Evolutionary conservation across 768 basidiomycete genomes (phyloP).

Genomic region (Astraeus odoratus): DNA sequence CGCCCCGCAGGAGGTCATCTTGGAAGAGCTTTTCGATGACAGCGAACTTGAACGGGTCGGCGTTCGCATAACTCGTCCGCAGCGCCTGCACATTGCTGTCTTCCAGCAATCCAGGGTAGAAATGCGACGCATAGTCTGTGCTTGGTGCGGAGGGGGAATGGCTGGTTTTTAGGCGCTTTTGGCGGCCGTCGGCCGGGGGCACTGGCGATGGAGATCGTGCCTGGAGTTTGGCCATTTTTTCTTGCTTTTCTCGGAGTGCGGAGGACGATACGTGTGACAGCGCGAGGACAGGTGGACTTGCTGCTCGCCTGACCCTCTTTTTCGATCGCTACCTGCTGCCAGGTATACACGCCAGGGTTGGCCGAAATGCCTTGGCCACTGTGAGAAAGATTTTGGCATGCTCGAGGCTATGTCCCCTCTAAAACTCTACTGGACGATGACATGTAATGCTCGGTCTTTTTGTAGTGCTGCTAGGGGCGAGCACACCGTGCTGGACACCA

Average conservation of each 20-base stretch:
- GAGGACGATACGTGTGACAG: conserved; percentile 38
- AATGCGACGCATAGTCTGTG: conserved; percentile 16
- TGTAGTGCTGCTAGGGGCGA: too few species aligned
- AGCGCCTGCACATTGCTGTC: conserved; percentile 49
- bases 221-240: conserved; percentile 40
- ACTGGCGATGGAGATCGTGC: conserved; percentile 40
- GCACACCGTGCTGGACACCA: too few species aligned
- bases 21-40: conserved; percentile 78
- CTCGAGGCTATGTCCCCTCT: too few species aligned
- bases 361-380: too few species aligned
- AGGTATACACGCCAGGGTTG: too few species aligned
- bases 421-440: too few species aligned
- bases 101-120: conserved; percentile 45
- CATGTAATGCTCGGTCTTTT: too few species aligned
- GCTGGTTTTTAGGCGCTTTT: conserved; percentile 33
- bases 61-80: conserved; percentile 46
- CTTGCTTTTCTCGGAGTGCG: conserved; percentile 21
- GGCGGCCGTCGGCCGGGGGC: conserved; percentile 13
- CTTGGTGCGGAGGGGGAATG: conserved; percentile 21
- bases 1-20: conserved; percentile 70
- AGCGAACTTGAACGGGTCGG: conserved; percentile 75
- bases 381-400: too few species aligned
- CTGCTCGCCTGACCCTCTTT: conserved; percentile 27
- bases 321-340: too few species aligned
- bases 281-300: conserved; percentile 40